Evolutionary conservation across 306 rosid species (phyloP).

Genomic region (Senna siamea): DNA sequence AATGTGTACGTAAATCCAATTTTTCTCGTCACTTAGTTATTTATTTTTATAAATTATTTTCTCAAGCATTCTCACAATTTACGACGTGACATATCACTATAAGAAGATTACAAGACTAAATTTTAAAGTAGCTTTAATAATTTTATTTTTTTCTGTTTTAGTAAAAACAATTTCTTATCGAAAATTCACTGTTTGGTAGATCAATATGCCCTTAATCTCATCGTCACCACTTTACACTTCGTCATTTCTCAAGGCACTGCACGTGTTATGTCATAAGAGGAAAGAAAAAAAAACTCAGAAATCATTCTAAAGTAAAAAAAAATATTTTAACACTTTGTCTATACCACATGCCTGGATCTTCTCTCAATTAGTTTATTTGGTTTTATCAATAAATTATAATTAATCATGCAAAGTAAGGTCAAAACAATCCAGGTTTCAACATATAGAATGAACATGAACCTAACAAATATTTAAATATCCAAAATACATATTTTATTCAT

Average conservation of each 20-base stretch:
- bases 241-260: constrained; percentile 11
- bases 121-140: background rate
- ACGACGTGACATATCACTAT: background rate
- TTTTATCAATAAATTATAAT: constrained; percentile 9
- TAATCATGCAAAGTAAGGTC: constrained; percentile 42
- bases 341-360: constrained; percentile 46
- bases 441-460: constrained; percentile 19
- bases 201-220: background rate
- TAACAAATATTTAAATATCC: constrained; percentile 5
- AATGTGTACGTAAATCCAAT: background rate
- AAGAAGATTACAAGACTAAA: background rate
- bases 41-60: no score
- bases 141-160: background rate
- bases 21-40: no score
- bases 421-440: constrained; percentile 47
- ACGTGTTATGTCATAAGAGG: constrained; percentile 44
- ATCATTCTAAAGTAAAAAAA: background rate
- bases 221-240: background rate
- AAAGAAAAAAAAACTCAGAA: background rate
- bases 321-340: constrained; percentile 20
- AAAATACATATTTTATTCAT: background rate
- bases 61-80: background rate
- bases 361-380: constrained; percentile 27
- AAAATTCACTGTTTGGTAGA: background rate
- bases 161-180: background rate